Evolutionary conservation across 495 filamentous ascomycete genomes (phyloP).

Genomic region (Hapsidospora chrysogenum): DNA sequence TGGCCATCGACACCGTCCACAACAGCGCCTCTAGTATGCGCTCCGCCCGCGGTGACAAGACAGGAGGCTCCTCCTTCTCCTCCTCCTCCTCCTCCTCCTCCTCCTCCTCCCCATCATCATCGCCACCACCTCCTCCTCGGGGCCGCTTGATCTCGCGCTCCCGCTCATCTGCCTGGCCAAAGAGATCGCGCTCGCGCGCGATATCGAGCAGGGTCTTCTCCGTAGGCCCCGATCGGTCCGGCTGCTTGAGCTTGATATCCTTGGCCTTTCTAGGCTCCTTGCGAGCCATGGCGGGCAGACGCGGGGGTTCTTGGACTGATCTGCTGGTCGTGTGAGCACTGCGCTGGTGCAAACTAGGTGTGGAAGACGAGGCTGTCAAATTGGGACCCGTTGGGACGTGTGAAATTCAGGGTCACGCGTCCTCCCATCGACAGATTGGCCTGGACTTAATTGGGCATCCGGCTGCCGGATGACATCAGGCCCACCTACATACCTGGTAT

Average conservation of each 20-base stretch:
- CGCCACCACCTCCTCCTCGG: constrained; percentile 10
- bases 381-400: too few relatives aligned
- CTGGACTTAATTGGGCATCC: too few relatives aligned
- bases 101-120: constrained; percentile 12
- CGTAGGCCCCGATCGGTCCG: constrained; percentile 36
- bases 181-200: constrained; percentile 39
- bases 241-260: constrained; percentile 39
- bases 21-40: constrained; percentile 42
- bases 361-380: too few relatives aligned
- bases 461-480: too few relatives aligned
- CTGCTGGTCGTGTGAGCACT: too few relatives aligned
- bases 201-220: constrained; percentile 46
- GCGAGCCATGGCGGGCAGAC: constrained; percentile 22
- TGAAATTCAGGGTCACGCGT: too few relatives aligned
- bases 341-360: too few relatives aligned
- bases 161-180: constrained; percentile 19
- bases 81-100: constrained; percentile 17
- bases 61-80: constrained; percentile 11
- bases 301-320: too few relatives aligned
- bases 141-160: constrained; percentile 7
- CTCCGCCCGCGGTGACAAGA: constrained; percentile 25
- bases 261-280: constrained; percentile 25
- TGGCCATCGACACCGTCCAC: constrained; percentile 54
- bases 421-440: too few relatives aligned
- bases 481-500: too few relatives aligned